phyloP scores from a whole-genome alignment of 2,329 filamentous ascomycete genomes.

The Zymoseptoria ardabiliae region DNA sequence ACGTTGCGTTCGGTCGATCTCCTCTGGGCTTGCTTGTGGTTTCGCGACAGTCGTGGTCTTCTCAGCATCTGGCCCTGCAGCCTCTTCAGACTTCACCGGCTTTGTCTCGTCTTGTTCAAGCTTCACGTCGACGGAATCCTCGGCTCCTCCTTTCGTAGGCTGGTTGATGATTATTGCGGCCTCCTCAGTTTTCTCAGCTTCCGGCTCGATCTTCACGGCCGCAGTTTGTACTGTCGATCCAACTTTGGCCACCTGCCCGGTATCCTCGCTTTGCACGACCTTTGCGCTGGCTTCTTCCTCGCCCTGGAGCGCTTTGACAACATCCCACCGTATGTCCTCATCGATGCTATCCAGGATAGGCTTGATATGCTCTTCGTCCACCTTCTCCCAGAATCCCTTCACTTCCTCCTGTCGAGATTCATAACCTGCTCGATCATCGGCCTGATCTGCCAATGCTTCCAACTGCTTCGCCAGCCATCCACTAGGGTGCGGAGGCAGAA shows the following conservation, averaged over 20 bases:
- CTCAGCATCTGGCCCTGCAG: constrained; percentile 2
- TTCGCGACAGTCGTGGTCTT: constrained; percentile 1
- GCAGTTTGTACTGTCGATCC: constrained; percentile 10
- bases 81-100: constrained; percentile 5
- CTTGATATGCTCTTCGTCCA: constrained; percentile 74
- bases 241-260: constrained; percentile 26
- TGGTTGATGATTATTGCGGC: constrained; percentile 27
- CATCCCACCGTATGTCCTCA: constrained; percentile 54
- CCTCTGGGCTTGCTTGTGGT: constrained; percentile 1
- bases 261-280: constrained; percentile 27
- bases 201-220: constrained; percentile 4
- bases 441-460: constrained; percentile 67
- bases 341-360: constrained; percentile 56
- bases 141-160: constrained; percentile 4
- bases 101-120: constrained; percentile 4
- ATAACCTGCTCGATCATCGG: constrained; percentile 63
- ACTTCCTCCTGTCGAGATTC: constrained; percentile 67
- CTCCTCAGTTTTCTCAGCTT: constrained; percentile 24
- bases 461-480: constrained; percentile 79
- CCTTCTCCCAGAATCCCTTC: constrained; percentile 69
- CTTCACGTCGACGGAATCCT: constrained; percentile 1
- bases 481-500: constrained; percentile 84
- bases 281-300: constrained; percentile 31
- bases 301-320: constrained; percentile 53
- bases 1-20: constrained; percentile 22